phyloP scores from a whole-genome alignment of 2,329 filamentous ascomycete species.

The Xylaria sp. region DNA sequence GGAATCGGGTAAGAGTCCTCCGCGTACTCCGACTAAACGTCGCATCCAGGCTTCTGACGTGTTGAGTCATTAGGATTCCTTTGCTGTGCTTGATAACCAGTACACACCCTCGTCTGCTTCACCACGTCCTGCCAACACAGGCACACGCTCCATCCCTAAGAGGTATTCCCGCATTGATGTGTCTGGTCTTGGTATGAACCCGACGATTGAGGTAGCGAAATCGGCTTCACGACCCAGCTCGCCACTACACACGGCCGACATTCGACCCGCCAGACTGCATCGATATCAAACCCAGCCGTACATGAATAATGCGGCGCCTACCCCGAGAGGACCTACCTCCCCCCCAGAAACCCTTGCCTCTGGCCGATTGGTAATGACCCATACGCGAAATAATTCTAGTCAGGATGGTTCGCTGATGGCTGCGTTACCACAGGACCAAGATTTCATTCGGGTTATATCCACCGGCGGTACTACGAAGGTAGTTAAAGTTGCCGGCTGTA shows the following conservation, averaged over 20 bases:
- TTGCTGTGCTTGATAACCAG: slow-evolving; percentile 78
- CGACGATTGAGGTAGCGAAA: slow-evolving; percentile 60
- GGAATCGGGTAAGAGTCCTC: slow-evolving; percentile 75
- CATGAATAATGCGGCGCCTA: slow-evolving; percentile 59
- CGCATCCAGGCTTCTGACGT: slow-evolving; percentile 23
- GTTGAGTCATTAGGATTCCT: slow-evolving; percentile 73
- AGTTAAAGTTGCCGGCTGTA: slow-evolving; percentile 91
- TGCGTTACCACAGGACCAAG: slow-evolving; percentile 83
- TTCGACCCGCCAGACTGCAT: slow-evolving; percentile 60
- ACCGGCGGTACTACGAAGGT: slow-evolving; percentile 92
- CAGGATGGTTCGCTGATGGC: slow-evolving; percentile 88
- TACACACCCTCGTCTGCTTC: slow-evolving; percentile 71
- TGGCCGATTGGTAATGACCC: slow-evolving; percentile 70
- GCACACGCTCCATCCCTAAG: slow-evolving; percentile 61
- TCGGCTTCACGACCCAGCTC: slow-evolving; percentile 75
- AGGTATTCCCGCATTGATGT: slow-evolving; percentile 71
- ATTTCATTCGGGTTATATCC: slow-evolving; percentile 92
- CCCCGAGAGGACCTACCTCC: slow-evolving; percentile 66
- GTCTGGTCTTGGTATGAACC: slow-evolving; percentile 50
- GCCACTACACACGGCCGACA: slow-evolving; percentile 68
- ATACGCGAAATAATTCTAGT: slow-evolving; percentile 83
- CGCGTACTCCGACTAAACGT: neutral
- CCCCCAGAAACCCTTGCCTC: slow-evolving; percentile 71
- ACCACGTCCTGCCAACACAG: slow-evolving; percentile 68
- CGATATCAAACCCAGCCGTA: slow-evolving; percentile 65